phyloP scores from a whole-genome alignment of 345 rosid species.

The Litchi chinensis region DNA sequence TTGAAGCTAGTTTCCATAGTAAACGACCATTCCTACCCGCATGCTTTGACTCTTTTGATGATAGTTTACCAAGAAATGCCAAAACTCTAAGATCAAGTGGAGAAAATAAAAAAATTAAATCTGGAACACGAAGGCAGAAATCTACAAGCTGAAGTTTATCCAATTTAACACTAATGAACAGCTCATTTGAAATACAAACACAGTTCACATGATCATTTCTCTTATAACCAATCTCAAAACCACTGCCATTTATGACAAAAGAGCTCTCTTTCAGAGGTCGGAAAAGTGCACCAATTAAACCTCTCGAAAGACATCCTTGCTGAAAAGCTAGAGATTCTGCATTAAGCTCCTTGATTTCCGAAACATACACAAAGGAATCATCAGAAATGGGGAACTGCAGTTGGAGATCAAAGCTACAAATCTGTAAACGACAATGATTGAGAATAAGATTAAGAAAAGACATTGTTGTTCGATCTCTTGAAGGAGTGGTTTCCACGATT shows the following conservation, averaged over 20 bases:
- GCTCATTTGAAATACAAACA: constrained; percentile 41
- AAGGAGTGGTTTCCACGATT: constrained; percentile 38
- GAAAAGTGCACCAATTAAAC: constrained; percentile 50
- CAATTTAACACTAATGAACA: constrained; percentile 38
- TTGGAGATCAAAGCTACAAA: constrained; percentile 44
- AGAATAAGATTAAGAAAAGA: constrained; percentile 64
- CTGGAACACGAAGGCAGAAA: constrained; percentile 50
- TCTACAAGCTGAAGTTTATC: constrained; percentile 58
- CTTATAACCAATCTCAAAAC: constrained; percentile 57
- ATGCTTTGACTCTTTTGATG: constrained; percentile 42
- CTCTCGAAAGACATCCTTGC: constrained; percentile 54
- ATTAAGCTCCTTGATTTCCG: constrained; percentile 54
- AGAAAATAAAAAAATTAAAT: constrained; percentile 50
- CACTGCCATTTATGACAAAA: constrained; percentile 46
- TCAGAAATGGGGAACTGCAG: constrained; percentile 50
- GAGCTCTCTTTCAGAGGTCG: constrained; percentile 53
- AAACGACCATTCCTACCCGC: constrained; percentile 69
- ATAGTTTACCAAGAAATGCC: constrained; percentile 44
- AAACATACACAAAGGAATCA: constrained; percentile 43
- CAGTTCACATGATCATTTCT: constrained; percentile 39
- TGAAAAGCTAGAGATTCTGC: constrained; percentile 57
- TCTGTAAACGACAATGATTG: constrained; percentile 57
- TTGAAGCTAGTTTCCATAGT: constrained; percentile 83
- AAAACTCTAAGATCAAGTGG: constrained; percentile 63
- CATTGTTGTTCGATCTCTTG: constrained; percentile 45